Evolutionary conservation across 805 yeast genomes (phyloP).

Genomic region (Kluyveromyces siamensis): DNA sequence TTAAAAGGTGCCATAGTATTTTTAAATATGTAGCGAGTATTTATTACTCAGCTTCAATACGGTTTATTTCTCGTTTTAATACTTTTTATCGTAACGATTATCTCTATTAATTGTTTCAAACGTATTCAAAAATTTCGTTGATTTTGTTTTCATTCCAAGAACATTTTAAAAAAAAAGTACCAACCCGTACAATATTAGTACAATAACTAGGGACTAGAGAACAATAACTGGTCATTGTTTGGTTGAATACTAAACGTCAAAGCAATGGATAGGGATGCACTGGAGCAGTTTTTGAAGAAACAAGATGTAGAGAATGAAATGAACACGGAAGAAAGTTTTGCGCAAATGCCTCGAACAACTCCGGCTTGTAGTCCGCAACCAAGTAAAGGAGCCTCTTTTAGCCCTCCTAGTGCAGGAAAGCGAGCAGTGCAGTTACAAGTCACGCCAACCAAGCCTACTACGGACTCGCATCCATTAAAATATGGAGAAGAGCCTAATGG

Average conservation of each 20-base stretch:
- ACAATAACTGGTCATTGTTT: too few species aligned
- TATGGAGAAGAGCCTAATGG: not conserved
- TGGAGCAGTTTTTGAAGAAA: not conserved
- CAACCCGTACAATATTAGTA: not conserved
- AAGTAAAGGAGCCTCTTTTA: not conserved
- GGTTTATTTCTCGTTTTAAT: too few species aligned
- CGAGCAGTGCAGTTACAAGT: not conserved
- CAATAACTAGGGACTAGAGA: not conserved
- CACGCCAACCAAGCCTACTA: not conserved
- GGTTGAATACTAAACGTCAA: too few species aligned
- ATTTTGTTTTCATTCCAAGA: not conserved
- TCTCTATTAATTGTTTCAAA: too few species aligned
- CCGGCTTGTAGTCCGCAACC: not conserved
- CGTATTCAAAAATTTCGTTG: not conserved
- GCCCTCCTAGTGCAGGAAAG: not conserved
- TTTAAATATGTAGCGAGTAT: too few species aligned
- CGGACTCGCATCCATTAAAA: slow-evolving; percentile 1
- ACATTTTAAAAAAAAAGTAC: too few species aligned
- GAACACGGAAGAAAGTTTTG: not conserved
- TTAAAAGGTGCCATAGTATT: slow-evolving; percentile 46
- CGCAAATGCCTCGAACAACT: not conserved
- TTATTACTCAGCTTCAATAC: not conserved
- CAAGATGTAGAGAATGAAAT: not conserved
- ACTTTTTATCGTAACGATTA: too few species aligned
- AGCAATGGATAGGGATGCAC: not conserved